Conservation (phyloP, 352 stramenopile genomes). For the Phytopythium vexans region DNA sequence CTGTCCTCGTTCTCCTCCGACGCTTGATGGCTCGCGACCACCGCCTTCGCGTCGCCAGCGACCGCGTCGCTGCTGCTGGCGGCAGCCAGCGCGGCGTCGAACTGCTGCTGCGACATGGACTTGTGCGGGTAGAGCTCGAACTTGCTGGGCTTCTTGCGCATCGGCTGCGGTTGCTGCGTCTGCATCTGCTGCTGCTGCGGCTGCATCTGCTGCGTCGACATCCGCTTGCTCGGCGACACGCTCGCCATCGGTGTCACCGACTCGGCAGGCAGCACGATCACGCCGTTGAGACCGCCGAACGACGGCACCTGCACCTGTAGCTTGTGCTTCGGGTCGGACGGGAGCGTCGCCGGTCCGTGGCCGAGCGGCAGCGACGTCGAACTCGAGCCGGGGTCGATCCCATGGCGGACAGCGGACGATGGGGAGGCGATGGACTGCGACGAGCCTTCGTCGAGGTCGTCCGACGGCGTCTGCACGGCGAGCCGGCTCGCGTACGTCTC, state of each 20-base stretch:
- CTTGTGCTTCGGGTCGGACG: constrained; percentile 50
- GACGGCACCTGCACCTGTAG: constrained; percentile 56
- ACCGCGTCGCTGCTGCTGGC: not conserved
- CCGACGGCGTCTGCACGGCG: constrained; percentile 29
- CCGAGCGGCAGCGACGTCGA: constrained; percentile 25
- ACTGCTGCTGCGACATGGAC: constrained; percentile 42
- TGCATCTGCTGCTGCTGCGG: constrained; percentile 7
- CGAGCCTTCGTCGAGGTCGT: constrained; percentile 1
- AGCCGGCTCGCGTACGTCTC: constrained; percentile 67
- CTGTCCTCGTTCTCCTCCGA: constrained; percentile 12
- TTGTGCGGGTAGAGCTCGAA: constrained; percentile 39
- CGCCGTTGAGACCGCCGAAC: constrained; percentile 50
- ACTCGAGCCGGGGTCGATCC: not conserved
- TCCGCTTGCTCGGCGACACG: not conserved
- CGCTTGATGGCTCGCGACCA: not conserved
- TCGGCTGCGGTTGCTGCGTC: constrained; percentile 11
- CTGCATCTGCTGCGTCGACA: constrained; percentile 9
- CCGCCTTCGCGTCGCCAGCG: not conserved
- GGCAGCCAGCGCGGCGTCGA: constrained; percentile 23
- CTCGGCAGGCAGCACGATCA: constrained; percentile 42
- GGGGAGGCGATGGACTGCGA: constrained; percentile 2
- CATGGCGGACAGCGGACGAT: not conserved
- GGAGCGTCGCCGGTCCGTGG: constrained; percentile 43
- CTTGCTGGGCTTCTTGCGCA: constrained; percentile 28
- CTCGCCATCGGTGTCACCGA: not conserved